Conservation (phyloP, 441 rosid species). For the Pelargonium fulgidum region DNA sequence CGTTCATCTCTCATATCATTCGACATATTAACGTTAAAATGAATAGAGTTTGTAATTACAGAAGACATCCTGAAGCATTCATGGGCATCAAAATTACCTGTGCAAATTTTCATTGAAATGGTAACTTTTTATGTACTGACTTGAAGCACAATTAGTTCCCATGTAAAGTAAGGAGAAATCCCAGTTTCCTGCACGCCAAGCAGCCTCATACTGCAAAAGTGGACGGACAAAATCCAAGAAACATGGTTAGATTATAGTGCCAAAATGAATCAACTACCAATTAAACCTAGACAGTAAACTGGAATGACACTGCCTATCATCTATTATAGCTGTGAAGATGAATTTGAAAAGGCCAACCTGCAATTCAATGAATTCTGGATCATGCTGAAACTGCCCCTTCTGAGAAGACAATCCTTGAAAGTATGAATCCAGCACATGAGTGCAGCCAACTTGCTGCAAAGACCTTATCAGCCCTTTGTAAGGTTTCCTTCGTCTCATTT, state of each 20-base stretch:
- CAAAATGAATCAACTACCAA: neutral
- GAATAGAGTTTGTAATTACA: neutral
- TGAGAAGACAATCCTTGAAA: constrained; percentile 79
- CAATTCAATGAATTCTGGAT: constrained; percentile 74
- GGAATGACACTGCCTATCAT: constrained; percentile 1
- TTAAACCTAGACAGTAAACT: neutral
- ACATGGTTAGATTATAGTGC: constrained; percentile 7
- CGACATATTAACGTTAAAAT: neutral
- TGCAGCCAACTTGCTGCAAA: constrained; percentile 90
- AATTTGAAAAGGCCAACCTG: constrained; percentile 46
- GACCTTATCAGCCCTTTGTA: constrained; percentile 88
- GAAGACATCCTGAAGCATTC: constrained; percentile 2
- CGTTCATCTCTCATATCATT: neutral
- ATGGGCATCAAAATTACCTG: constrained; percentile 42
- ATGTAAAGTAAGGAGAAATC: constrained; percentile 68
- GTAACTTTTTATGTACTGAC: constrained; percentile 40
- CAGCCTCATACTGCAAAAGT: constrained; percentile 83
- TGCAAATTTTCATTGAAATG: constrained; percentile 78
- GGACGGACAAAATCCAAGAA: constrained; percentile 13
- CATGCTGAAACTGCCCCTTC: constrained; percentile 64
- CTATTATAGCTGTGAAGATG: neutral
- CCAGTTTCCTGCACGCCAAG: constrained; percentile 98
- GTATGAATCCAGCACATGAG: constrained; percentile 79
- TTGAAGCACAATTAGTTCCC: constrained; percentile 39
- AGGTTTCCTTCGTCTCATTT: constrained; percentile 52